phyloP scores from a whole-genome alignment of 139 green algal species.

The Haematococcus sp. region DNA sequence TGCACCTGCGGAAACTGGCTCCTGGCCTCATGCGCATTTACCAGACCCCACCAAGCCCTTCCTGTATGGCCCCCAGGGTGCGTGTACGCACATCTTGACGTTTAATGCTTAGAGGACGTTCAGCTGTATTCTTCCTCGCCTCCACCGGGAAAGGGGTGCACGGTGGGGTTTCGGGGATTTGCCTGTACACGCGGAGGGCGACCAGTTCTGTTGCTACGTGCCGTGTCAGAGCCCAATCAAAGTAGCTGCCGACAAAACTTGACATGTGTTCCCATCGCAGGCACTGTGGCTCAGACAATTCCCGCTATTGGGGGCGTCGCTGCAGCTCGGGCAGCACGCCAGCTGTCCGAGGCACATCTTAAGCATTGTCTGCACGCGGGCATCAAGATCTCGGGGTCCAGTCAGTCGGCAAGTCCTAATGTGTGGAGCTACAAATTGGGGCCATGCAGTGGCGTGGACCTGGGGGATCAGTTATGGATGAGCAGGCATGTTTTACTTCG shows the following conservation, averaged over 20 bases:
- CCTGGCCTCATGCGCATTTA: slow-evolving; percentile 2
- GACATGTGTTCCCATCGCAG: too few species aligned
- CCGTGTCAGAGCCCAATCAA: too few species aligned
- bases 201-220: too few species aligned
- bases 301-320: too few species aligned
- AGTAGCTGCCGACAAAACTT: too few species aligned
- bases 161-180: too few species aligned
- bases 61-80: background rate
- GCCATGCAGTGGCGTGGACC: slow-evolving; percentile 59
- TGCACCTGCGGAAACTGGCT: slow-evolving; percentile 12
- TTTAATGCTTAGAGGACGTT: too few species aligned
- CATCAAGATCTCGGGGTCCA: slow-evolving; percentile 25
- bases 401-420: background rate
- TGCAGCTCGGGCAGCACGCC: background rate
- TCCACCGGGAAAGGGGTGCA: too few species aligned
- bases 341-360: background rate
- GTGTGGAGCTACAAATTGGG: slow-evolving; percentile 63
- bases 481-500: slow-evolving; percentile 69
- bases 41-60: slow-evolving; percentile 12
- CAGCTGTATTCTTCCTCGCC: too few species aligned
- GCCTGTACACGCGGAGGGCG: too few species aligned
- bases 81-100: too few species aligned
- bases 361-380: slow-evolving; percentile 25
- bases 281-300: too few species aligned
- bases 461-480: slow-evolving; percentile 74